Base-by-base conservation (phyloP, 176 grass and related monocot species). In the Poa pratensis region DNA sequence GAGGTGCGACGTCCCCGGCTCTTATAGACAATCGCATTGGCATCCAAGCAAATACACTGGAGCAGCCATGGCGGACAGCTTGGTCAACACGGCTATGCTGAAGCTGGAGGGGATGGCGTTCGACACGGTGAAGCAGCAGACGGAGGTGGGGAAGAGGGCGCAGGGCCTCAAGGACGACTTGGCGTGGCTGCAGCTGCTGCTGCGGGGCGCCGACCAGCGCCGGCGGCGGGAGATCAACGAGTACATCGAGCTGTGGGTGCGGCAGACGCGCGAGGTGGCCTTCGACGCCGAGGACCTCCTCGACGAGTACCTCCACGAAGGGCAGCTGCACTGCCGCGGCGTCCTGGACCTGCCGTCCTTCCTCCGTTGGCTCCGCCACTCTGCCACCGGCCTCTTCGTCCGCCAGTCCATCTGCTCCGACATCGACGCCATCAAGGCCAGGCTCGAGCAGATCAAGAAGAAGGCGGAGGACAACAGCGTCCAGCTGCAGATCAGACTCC, bases 261-360 rank as follows among this genome's bases (percentile, higher is more conserved):
- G 81, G 53, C 81, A 83, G 81, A 83, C 81, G 37, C 81, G 68
- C 3, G 81, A 83, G 37, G 81, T 83, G 19, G 80, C 80, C 9
- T 18, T 73, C 68, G 80, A 82, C 9, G 80, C 57, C 22, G 80
- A 83, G 63, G 68, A 83, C 80, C 67, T 73, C 51, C 80, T 83
- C 23, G 68, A 83, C 37, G 80, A 83, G 80, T 83, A 73, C 52
- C 68, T 73, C 22, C 27, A 55, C 50, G 17, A 20, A 51, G 73
- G 77, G 13, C n/a, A 4, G 17, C 73, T 76, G 13, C 73, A 55
- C 27, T 76, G 73, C 73, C 73, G 18, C 50, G 28, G 50, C 26
- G 50, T 27, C 27, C 49, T 76, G 27, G 73, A 57, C 49, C 16
- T 76, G 26, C 73, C 73, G 16, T 35, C 27, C 50, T 14, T 76